phyloP scores from a whole-genome alignment of 768 basidiomycete species.

The Lyophyllum semitale region DNA sequence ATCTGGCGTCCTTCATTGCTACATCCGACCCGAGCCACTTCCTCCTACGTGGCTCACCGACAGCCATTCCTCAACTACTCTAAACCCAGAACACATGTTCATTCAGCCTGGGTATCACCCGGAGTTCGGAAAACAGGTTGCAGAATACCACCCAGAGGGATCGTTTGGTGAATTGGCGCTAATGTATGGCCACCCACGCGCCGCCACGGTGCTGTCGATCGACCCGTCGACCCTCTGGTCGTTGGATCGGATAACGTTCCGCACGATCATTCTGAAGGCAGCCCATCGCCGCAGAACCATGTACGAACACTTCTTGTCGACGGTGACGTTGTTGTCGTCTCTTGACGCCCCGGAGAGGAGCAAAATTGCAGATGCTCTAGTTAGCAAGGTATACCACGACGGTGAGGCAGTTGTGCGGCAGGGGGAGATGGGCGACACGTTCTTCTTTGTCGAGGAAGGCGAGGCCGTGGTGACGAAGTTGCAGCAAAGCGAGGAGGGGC shows the following conservation, averaged over 20 bases:
- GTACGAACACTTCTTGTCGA: constrained; percentile 96
- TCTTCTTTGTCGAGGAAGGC: constrained; percentile 97
- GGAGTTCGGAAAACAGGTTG: constrained; percentile 78
- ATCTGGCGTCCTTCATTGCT: constrained; percentile 82
- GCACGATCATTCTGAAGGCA: constrained; percentile 94
- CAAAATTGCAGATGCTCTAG: constrained; percentile 96
- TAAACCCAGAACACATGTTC: constrained; percentile 53
- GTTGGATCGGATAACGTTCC: constrained; percentile 96
- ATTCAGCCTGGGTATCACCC: constrained; percentile 67
- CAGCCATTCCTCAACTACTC: constrained; percentile 35
- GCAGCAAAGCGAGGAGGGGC: constrained; percentile 58
- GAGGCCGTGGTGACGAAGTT: constrained; percentile 85
- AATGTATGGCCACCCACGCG: constrained; percentile 97
- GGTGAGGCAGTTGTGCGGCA: constrained; percentile 88
- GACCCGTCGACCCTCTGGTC: constrained; percentile 89
- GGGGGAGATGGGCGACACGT: constrained; percentile 95
- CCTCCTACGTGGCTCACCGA: constrained; percentile 60
- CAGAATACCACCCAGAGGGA: constrained; percentile 79
- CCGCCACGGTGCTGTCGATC: constrained; percentile 88
- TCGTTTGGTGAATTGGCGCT: constrained; percentile 96
- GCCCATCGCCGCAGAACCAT: constrained; percentile 89
- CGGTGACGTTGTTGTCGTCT: constrained; percentile 83
- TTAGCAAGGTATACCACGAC: constrained; percentile 77
- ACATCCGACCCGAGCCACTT: constrained; percentile 67
- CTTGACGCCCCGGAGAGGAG: constrained; percentile 88